Base-by-base conservation (phyloP, 495 filamentous ascomycete genomes). In the Apodospora peruviana region DNA sequence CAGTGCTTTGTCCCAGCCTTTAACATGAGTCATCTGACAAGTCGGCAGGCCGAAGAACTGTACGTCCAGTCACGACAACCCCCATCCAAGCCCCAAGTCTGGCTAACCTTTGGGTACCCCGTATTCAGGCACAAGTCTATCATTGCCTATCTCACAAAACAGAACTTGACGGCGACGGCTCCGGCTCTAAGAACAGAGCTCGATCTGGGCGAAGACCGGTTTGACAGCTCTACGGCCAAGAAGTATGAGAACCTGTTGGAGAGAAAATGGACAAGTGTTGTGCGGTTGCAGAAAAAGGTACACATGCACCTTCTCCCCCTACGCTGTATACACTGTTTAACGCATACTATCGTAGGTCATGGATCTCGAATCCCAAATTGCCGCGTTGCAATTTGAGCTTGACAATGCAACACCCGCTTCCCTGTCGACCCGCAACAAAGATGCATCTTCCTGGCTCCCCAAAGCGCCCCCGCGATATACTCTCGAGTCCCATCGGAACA, bases 201-300 rank as follows among this genome's bases (percentile, higher is more conserved):
- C 3, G 73, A 71, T 32, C 70, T 91, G 4, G 79, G 81, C 18
- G 77, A 77, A 50, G 74, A 85, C 43, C 77, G 69, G 38, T 91
- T 93, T 57, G 87, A 94, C 61, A 77, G 84, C 24, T 70, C 76
- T 3, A 91, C 86, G 10, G 70, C 80, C 25, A 91, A 93, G 71
- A 94, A 90, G 68, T 96, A 95, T 68, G 88, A 91, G 59, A 84
- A 85, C 4, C 64, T 96, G 18, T 63, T 96, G 62, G 91, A 95
- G 73, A 93, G 90, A 72, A 96, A 96, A 72, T 96, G 91, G 90
- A 96, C 91, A 17, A 90, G 86, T 56, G 85, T 91, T 3, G 87
- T 93, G 48, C 77, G 90, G 43, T 68, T 96, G 64, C 90, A 96
- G 66, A 94, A 90, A 68, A 95, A 90, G 85, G 88, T 87, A n/a